Evolutionary conservation across 164 flowering plant species (phyloP).

Genomic region (Chloranthus sessilifolius): DNA sequence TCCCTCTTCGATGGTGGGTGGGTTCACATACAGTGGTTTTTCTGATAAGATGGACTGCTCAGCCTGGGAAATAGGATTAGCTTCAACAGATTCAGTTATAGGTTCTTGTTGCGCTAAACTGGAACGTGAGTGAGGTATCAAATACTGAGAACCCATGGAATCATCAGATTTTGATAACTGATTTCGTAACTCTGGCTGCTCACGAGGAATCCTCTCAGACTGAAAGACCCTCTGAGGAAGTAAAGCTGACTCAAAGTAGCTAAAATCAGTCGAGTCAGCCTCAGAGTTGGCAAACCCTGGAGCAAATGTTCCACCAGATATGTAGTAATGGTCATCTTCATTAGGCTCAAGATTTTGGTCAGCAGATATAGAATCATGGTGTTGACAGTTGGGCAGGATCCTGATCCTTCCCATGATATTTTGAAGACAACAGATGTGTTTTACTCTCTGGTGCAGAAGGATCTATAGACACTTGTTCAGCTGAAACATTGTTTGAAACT

Average conservation of each 20-base stretch:
- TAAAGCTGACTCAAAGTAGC: constrained; percentile 36
- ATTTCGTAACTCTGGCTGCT: constrained; percentile 47
- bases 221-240: constrained; percentile 50
- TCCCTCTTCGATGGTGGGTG: constrained; percentile 34
- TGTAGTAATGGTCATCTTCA: constrained; percentile 26
- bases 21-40: constrained; percentile 21
- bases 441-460: too few relatives aligned
- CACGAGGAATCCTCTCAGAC: constrained; percentile 67
- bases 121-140: constrained; percentile 36
- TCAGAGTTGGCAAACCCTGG: constrained; percentile 36
- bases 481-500: constrained; percentile 9
- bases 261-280: constrained; percentile 33
- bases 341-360: constrained; percentile 18
- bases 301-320: constrained; percentile 24
- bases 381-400: constrained; percentile 22
- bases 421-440: constrained; percentile 17
- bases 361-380: constrained; percentile 22
- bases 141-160: constrained; percentile 50
- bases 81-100: constrained; percentile 34
- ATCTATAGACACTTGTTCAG: constrained; percentile 25
- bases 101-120: constrained; percentile 28
- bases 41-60: constrained; percentile 21
- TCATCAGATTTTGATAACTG: constrained; percentile 83
- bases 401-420: constrained; percentile 13
- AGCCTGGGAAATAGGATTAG: constrained; percentile 17